Evolutionary conservation across 2,329 filamentous ascomycete genomes (phyloP).

Genomic region (Penicillium concentricum): DNA sequence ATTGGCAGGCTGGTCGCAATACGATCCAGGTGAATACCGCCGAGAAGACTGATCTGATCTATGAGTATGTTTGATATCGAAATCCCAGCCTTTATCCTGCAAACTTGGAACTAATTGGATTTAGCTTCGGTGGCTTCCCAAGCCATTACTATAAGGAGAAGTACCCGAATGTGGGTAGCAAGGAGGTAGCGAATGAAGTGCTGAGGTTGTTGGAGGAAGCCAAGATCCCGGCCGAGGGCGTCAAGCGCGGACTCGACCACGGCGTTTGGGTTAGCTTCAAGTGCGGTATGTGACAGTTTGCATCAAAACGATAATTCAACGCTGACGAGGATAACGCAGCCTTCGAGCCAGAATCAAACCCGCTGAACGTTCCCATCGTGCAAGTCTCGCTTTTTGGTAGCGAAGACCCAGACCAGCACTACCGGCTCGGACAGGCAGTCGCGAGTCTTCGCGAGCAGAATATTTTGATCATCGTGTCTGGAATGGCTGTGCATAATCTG

Average conservation of each 20-base stretch:
- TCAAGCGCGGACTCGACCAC: conserved; percentile 68
- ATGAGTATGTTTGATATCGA: conserved; percentile 53
- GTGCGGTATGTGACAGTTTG: conserved; percentile 38
- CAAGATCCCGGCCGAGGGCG: conserved; percentile 59
- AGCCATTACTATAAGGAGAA: conserved; percentile 65
- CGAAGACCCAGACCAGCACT: conserved; percentile 66
- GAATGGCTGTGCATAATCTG: conserved; percentile 74
- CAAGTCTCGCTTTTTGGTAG: conserved; percentile 68
- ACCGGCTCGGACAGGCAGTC: conserved; percentile 65
- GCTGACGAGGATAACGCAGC: conserved; percentile 38
- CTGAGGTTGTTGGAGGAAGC: conserved; percentile 55
- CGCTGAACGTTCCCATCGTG: conserved; percentile 65
- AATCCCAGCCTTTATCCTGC: not conserved
- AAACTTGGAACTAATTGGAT: not conserved
- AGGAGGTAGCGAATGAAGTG: conserved; percentile 59
- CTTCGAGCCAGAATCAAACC: conserved; percentile 62
- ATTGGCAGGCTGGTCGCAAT: conserved; percentile 64
- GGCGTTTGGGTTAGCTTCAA: conserved; percentile 72
- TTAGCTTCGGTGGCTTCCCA: conserved; percentile 69
- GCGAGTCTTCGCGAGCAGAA: conserved; percentile 64
- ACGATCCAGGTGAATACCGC: conserved; percentile 66
- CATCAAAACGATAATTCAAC: not conserved
- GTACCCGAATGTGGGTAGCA: conserved; percentile 64
- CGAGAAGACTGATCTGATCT: conserved; percentile 65
- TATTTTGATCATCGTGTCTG: conserved; percentile 67